Base-by-base conservation (phyloP, 2,329 filamentous ascomycete species). In the Xylariaceae sp. region DNA sequence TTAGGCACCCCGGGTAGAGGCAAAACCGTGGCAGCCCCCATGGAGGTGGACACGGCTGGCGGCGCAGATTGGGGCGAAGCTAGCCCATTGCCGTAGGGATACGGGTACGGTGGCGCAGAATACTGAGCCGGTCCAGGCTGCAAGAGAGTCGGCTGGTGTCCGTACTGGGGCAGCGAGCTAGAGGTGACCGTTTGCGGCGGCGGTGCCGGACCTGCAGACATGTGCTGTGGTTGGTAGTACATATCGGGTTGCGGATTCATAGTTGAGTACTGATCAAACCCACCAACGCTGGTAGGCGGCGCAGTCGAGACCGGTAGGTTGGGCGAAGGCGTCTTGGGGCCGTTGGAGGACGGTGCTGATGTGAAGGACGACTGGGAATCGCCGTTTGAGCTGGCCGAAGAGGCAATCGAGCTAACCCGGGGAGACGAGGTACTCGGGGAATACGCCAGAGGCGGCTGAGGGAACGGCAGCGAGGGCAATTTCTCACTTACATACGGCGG, bases 221-320 rank as follows among this genome's bases (percentile, higher is more conserved):
- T 86, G 72, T 94, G 89, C 64, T 80, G 75, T 59, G 82, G 76
- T 68, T 86, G 81, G 66, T 94, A 91, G 71, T 96, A 94, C 86
- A 95, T 89, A 64, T 96, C 93, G 62, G 84, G 79, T 66, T 84
- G 82, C 72, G 88, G 87, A 75, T 96, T 96, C 92, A 97, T 96
- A 72, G 77, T 75, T 63, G 73, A 66, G 56, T 77, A 76, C 17
- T 70, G 70, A 16, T 75, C 72, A 71, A 75, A 76, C 48, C 66
- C 66, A 54, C 67, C 62, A 57, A 71, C 59, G 45, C 65, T 51
- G 48, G 71, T 69, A 40, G 72, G 69, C 42, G 78, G 67, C 45
- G 71, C 68, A 46, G 67, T 66, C 58, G 79, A 78, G 43, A 78
- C 74, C 52, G 77, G 80, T 48, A 85, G 80, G 60, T 81, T 85